Percentiles rank a stretch among this genome's conserved stretches.
These are phyloP conservation scores for Mycena polygramma DNA, from an alignment of 768 basidiomycete species.

Conservation along the genomic window DNA sequence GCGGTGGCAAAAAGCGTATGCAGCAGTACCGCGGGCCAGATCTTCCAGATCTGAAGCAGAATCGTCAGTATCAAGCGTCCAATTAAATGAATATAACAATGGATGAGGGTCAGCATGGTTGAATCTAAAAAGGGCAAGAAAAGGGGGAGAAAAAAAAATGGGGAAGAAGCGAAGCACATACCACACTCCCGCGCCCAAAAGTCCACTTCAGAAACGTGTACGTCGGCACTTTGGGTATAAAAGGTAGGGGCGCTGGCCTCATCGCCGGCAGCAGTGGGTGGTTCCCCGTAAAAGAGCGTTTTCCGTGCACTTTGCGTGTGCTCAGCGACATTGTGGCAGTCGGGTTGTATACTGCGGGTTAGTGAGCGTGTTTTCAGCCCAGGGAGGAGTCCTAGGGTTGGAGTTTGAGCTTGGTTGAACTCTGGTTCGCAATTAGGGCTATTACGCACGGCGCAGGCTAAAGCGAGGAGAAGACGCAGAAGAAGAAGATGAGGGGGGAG, in stretches of 20 bases:
- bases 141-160: neutral
- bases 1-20: conserved; percentile 66
- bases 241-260: neutral
- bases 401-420: no score
- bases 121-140: neutral
- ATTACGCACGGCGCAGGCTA: no score
- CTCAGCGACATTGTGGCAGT: conserved; percentile 15
- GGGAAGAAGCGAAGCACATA: conserved; percentile 3
- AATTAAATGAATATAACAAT: neutral
- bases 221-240: conserved; percentile 31
- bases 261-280: conserved; percentile 32
- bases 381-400: no score
- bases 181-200: conserved; percentile 32
- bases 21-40: conserved; percentile 75
- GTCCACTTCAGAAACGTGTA: conserved; percentile 38
- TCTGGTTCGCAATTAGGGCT: no score
- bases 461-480: no score
- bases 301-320: conserved; percentile 14
- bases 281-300: conserved; percentile 36
- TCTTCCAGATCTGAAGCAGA: conserved; percentile 63
- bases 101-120: no score
- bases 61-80: neutral
- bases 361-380: no score
- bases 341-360: no score
- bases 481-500: no score